Evolutionary conservation across 306 rosid species (phyloP).

Genomic region (Vachellia pachyceras): DNA sequence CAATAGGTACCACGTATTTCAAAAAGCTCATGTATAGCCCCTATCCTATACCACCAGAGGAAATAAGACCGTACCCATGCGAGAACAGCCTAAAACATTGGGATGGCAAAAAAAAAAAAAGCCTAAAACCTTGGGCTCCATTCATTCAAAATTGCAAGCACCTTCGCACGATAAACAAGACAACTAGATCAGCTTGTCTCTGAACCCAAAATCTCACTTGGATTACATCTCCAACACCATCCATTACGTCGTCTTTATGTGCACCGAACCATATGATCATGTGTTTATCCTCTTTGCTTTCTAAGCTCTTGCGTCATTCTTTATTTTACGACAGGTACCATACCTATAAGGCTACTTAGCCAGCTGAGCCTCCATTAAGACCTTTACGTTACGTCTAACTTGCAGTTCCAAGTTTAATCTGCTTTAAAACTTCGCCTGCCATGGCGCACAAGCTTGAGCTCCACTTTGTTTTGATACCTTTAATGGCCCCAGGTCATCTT

Average conservation of each 20-base stretch:
- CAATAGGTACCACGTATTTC: background rate
- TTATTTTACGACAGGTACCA: background rate
- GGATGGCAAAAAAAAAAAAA: too few relatives aligned
- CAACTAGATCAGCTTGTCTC: background rate
- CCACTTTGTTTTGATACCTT: slow-evolving; percentile 66
- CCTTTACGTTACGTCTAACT: background rate
- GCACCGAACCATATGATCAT: background rate
- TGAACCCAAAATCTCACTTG: background rate
- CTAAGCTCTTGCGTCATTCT: slow-evolving; percentile 6
- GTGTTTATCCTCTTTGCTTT: background rate
- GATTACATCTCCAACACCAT: background rate
- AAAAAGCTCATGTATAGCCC: background rate
- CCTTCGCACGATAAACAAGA: background rate
- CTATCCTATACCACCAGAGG: background rate
- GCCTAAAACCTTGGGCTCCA: background rate
- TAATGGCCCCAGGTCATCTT: slow-evolving; percentile 83
- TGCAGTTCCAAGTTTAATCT: background rate
- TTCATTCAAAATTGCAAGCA: background rate
- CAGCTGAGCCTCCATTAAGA: background rate
- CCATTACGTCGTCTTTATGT: background rate
- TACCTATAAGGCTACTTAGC: background rate
- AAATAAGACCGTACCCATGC: background rate
- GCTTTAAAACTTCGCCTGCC: background rate
- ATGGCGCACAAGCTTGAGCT: background rate
- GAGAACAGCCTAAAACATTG: too few relatives aligned